Evolutionary conservation across 208 protist species (phyloP), one percentile per base, ranked within the genome.

Genomic region (Acanthamoeba culbertsoni): DNA sequence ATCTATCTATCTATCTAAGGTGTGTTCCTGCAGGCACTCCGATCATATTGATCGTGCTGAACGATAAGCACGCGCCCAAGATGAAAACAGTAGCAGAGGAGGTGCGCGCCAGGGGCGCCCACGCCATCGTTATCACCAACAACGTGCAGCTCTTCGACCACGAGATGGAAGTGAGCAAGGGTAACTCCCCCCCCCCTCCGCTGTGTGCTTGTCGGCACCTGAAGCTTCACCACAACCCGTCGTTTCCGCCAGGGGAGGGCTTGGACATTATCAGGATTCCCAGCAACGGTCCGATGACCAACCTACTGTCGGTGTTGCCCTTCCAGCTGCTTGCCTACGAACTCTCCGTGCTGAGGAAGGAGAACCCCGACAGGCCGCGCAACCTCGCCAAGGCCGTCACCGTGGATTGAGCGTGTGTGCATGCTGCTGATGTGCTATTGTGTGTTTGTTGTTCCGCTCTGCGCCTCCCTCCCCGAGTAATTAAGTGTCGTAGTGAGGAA

Each of bases 351-450:
- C 18, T 95, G 16, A 96, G 96, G 26, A 98, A 98, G 28, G 97
- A 98, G 94, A 98, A 99, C 93, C 97, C 88, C 28, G 95, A 97
- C 75, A n/a, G 62, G 18, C 95, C 95, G 16, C 89, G 94, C 37
- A 99, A 99, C 95, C 94, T 99, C 16, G 99, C 99, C 2, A 99
- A 99, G 96, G 98, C 98, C 90, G 99, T 99, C 0, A 99, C 98
- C 31, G 98, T 99, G 12, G 96, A 96, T 62, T 97, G 92, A 96
- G 33, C 51, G 51, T 59, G 14, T n/a, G 51, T 59, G 51, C 51
- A 23, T 59, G 14, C 16, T 59, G 51, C 16, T 59, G 51, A n/a
- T 59, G 51, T 14, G 23, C 14, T 59, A n/a, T 59, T 23, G 51
- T 14, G 51, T n/a, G 14, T 59, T 14, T 59, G 16, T 23, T 59